Percentiles rank a stretch among this genome's conserved stretches.
Evolutionary conservation across 495 filamentous ascomycete species (phyloP).

Genomic region (Glutinoglossum americanum): DNA sequence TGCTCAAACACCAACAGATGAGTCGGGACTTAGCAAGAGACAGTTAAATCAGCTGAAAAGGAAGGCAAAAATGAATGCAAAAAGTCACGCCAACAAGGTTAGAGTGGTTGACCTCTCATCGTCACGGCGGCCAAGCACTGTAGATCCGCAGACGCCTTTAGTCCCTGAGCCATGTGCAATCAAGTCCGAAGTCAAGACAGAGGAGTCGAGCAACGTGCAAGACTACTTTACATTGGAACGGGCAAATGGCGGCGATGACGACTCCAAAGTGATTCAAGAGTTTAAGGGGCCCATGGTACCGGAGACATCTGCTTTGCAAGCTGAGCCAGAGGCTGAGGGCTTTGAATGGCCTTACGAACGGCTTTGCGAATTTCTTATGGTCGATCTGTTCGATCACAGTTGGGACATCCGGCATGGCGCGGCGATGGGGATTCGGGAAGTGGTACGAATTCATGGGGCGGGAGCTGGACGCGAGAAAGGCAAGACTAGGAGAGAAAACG

Average conservation of each 20-base stretch:
- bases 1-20: conserved; percentile 33
- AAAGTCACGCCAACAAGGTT: conserved; percentile 71
- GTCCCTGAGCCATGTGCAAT: conserved; percentile 46
- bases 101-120: conserved; percentile 61
- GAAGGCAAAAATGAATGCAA: conserved; percentile 66
- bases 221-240: conserved; percentile 84
- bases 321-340: conserved; percentile 52
- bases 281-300: conserved; percentile 51
- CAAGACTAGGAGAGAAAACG: conserved; percentile 51
- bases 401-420: conserved; percentile 98
- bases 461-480: conserved; percentile 67
- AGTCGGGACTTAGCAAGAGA: conserved; percentile 60
- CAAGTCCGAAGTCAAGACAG: conserved; percentile 35
- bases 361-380: conserved; percentile 76
- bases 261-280: conserved; percentile 79
- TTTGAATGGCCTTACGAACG: conserved; percentile 87
- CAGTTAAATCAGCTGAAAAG: conserved; percentile 88
- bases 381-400: conserved; percentile 80
- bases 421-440: conserved; percentile 83
- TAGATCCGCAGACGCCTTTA: conserved; percentile 40
- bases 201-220: conserved; percentile 20
- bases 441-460: conserved; percentile 73
- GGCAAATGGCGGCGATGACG: conserved; percentile 51
- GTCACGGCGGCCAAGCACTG: conserved; percentile 34
- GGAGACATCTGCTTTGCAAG: conserved; percentile 42